Evolutionary conservation across 1,139 yeast genomes (phyloP).

Genomic region (Scheffersomyces quercinus): DNA sequence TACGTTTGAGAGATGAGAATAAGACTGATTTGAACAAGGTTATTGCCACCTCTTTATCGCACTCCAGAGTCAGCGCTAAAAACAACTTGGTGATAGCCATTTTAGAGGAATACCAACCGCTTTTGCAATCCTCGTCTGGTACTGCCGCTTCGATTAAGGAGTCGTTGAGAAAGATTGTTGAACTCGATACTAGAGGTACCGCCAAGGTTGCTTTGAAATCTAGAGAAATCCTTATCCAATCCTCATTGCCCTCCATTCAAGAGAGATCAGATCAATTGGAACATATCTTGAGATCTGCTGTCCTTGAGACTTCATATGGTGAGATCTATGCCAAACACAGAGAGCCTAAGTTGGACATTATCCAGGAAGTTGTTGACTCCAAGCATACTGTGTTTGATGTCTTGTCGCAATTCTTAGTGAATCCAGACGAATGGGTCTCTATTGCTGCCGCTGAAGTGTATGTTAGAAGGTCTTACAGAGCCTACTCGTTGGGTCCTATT

Average conservation of each 20-base stretch:
- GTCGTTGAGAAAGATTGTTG: conserved; percentile 76
- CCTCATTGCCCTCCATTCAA: conserved; percentile 91
- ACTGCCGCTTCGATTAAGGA: conserved; percentile 72
- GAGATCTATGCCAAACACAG: conserved; percentile 75
- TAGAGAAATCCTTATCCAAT: conserved; percentile 92
- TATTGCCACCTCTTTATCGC: conserved; percentile 74
- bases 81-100: conserved; percentile 87
- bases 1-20: conserved; percentile 84
- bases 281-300: conserved; percentile 90
- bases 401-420: conserved; percentile 83
- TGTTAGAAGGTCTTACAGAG: conserved; percentile 95
- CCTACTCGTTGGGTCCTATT: conserved; percentile 83
- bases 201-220: conserved; percentile 97
- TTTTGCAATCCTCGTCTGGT: conserved; percentile 64
- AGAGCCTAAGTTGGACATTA: conserved; percentile 76
- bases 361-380: conserved; percentile 92
- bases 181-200: conserved; percentile 83
- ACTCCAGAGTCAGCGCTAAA: conserved; percentile 90
- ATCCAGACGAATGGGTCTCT: conserved; percentile 83
- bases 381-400: conserved; percentile 96
- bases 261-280: conserved; percentile 97
- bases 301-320: conserved; percentile 86
- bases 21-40: conserved; percentile 76
- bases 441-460: conserved; percentile 97
- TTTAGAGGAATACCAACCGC: conserved; percentile 75